These are phyloP conservation scores for Silene latifolia DNA, from an alignment of 148 eudicot genomes.

Conservation along the genomic window DNA sequence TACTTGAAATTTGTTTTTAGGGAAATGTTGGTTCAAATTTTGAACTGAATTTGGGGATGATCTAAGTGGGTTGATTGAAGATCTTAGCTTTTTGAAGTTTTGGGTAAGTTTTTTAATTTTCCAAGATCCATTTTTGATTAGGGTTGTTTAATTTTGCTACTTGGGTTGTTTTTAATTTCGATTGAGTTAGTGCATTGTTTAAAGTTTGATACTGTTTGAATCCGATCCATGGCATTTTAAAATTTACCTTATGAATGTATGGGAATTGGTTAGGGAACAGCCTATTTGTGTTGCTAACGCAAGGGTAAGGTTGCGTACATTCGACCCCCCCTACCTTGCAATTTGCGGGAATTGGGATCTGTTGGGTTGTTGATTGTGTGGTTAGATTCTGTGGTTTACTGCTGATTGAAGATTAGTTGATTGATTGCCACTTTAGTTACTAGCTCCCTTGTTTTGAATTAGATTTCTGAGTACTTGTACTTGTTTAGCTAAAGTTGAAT, in stretches of 20 bases:
- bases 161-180: conserved; percentile 22
- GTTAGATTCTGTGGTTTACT: too few relatives aligned
- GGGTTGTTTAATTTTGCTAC: conserved; percentile 6
- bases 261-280: too few relatives aligned
- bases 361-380: neutral
- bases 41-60: conserved; percentile 39
- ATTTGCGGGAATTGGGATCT: conserved; percentile 28
- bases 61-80: conserved; percentile 38
- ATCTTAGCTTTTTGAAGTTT: conserved; percentile 36
- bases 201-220: neutral
- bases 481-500: too few relatives aligned
- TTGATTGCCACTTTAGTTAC: too few relatives aligned
- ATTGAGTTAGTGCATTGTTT: conserved; percentile 24
- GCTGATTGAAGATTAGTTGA: too few relatives aligned
- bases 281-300: too few relatives aligned
- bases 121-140: conserved; percentile 24
- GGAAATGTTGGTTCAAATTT: conserved; percentile 37
- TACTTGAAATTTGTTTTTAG: conserved; percentile 13
- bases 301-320: too few relatives aligned
- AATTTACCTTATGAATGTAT: neutral
- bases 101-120: conserved; percentile 40
- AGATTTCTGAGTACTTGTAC: too few relatives aligned
- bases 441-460: too few relatives aligned
- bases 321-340: too few relatives aligned
- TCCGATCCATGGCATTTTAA: conserved; percentile 32